Conservation (phyloP, 2,329 filamentous ascomycete species). For the Hypoxylon sp. region DNA sequence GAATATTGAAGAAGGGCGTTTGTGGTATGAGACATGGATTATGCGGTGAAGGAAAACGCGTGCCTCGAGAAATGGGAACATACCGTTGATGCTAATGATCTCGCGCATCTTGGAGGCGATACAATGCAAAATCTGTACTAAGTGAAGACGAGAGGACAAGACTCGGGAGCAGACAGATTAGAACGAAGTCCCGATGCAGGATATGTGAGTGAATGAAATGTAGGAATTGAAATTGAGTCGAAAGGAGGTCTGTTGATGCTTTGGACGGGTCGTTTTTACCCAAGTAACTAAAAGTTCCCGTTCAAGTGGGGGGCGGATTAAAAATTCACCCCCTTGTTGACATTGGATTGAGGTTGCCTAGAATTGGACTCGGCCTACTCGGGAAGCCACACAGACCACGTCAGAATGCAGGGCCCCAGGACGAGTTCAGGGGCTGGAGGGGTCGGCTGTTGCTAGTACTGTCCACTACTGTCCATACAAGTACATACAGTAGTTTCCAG, state of each 20-base stretch:
- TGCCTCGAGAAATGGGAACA: conserved; percentile 58
- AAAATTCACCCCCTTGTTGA: conserved; percentile 45
- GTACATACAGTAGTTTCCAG: not conserved
- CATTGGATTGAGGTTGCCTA: conserved; percentile 45
- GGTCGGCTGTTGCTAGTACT: not conserved
- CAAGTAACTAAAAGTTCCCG: conserved; percentile 35
- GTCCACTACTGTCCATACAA: no score
- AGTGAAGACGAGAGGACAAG: conserved; percentile 50
- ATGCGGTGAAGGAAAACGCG: conserved; percentile 64
- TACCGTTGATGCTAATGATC: conserved; percentile 99
- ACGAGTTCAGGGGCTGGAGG: not conserved
- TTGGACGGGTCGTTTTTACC: conserved; percentile 47
- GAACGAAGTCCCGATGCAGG: conserved; percentile 35
- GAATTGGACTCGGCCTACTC: conserved; percentile 36
- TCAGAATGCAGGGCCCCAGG: conserved; percentile 29
- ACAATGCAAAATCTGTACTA: conserved; percentile 54
- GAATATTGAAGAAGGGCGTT: conserved; percentile 42
- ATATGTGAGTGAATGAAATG: conserved; percentile 43
- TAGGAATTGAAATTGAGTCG: conserved; percentile 44
- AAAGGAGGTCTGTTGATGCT: conserved; percentile 51
- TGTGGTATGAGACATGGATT: conserved; percentile 48
- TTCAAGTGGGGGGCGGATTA: conserved; percentile 49
- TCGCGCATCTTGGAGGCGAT: conserved; percentile 87
- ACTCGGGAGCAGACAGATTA: conserved; percentile 46
- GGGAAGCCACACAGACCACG: conserved; percentile 41